Evolutionary conservation across 805 yeast species (phyloP).

Genomic region (Suhomyces tanzawaensis): DNA sequence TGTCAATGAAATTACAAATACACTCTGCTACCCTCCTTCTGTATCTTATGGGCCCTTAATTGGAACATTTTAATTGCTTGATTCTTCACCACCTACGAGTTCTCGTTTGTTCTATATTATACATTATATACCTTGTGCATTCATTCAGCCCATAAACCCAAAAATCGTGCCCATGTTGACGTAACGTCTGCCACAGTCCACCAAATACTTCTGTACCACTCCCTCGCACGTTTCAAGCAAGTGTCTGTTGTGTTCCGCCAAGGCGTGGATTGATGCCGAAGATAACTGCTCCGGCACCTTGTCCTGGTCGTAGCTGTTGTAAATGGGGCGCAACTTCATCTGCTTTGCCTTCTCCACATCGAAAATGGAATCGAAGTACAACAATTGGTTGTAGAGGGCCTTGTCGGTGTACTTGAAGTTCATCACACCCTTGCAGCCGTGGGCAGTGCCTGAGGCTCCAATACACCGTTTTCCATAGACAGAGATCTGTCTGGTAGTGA

Average conservation of each 20-base stretch:
- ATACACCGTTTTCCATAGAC: conserved; percentile 88
- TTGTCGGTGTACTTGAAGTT: conserved; percentile 72
- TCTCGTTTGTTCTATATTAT: conserved; percentile 2
- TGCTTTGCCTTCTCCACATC: conserved; percentile 76
- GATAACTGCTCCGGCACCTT: conserved; percentile 33
- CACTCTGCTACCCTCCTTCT: too few species aligned
- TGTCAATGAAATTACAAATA: too few species aligned
- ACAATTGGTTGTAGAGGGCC: conserved; percentile 79
- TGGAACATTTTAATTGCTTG: too few species aligned
- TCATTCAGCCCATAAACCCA: conserved; percentile 45
- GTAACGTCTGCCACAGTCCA: conserved; percentile 82
- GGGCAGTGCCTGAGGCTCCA: conserved; percentile 58
- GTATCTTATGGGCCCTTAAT: too few species aligned
- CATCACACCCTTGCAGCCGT: conserved; percentile 79
- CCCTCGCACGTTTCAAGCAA: conserved; percentile 51
- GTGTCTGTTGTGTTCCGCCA: conserved; percentile 76
- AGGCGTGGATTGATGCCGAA: conserved; percentile 61
- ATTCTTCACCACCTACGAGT: too few species aligned
- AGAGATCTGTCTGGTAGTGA: conserved; percentile 76
- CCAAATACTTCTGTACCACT: conserved; percentile 70
- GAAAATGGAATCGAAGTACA: conserved; percentile 75
- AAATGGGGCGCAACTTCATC: conserved; percentile 53
- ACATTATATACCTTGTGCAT: not conserved
- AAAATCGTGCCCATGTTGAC: conserved; percentile 85
- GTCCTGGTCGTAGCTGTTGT: conserved; percentile 27